Evolutionary conservation across 306 rosid species (phyloP).

Genomic region (Dryas octopetala): DNA sequence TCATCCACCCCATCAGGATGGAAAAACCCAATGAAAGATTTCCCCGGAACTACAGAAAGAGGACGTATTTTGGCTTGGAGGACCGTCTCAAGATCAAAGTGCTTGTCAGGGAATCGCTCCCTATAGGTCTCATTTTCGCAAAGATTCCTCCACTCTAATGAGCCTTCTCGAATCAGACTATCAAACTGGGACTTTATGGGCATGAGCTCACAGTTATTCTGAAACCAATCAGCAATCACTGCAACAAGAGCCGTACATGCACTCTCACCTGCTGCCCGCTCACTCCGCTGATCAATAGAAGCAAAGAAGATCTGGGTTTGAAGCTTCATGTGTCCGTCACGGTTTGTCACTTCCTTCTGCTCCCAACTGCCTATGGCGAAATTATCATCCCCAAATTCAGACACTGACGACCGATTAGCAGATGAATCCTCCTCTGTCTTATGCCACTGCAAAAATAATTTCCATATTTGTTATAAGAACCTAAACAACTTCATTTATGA

Average conservation of each 20-base stretch:
- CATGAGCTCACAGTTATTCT: conserved; percentile 68
- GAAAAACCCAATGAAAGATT: conserved; percentile 89
- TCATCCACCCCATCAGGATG: conserved; percentile 96
- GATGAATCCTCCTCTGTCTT: conserved; percentile 80
- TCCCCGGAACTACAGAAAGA: conserved; percentile 68
- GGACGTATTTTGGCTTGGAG: conserved; percentile 91
- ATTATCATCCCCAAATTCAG: conserved; percentile 95
- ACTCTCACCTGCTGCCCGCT: conserved; percentile 99
- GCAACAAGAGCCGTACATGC: conserved; percentile 99
- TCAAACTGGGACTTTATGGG: conserved; percentile 97
- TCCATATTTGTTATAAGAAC: conserved; percentile 18
- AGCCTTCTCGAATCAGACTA: conserved; percentile 92
- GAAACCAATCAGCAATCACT: conserved; percentile 95
- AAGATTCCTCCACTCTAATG: conserved; percentile 89
- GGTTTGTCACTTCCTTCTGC: conserved; percentile 79
- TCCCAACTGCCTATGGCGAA: conserved; percentile 95
- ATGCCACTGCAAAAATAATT: conserved; percentile 43
- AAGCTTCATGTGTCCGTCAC: conserved; percentile 92
- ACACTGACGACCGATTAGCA: conserved; percentile 75
- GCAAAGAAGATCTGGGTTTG: conserved; percentile 89
- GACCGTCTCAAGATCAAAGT: conserved; percentile 94
- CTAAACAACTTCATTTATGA: conserved; percentile 15
- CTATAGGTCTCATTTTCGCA: conserved; percentile 79
- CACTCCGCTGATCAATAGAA: conserved; percentile 94
- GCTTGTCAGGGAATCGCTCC: conserved; percentile 91